Evolutionary conservation across 1,284 basidiomycete species (phyloP), one percentile per base, ranked within the genome.

Genomic region (Malassezia vespertilionis): DNA sequence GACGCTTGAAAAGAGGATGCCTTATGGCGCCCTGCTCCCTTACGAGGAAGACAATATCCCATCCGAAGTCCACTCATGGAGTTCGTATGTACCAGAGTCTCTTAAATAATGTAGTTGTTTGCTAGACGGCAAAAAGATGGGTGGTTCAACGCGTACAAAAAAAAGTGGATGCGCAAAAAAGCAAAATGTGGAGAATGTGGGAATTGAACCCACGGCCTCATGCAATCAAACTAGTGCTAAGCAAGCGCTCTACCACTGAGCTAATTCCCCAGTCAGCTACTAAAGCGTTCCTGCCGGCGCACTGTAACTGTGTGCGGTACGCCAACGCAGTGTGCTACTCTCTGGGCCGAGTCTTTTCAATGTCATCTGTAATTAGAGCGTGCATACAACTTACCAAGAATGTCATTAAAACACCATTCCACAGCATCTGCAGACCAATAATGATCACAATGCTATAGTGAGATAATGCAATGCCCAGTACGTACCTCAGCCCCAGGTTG

Each of bases 41-140:
- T 99, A 96, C 71, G 76, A 77, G 39, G 91, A 96, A 74, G 91
- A 88, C 33, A 80, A 77, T 49, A 84, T 93, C 63, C 91, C 91
- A n/a, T 77, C 82, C 9, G 91, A 96, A 73, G 90, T 97, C 12
- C 50, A 61, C 36, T 52, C 62, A 22, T 67, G 64, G 64, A 61
- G 57, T 48, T 53, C 58, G 34, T 67, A 58, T 41, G 62, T 67
- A n/a, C 56, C 55, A 27, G 48, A 58, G 33, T 53, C 37, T 33
- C 41, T 17, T 39, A 24, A 30, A 20, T 20, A 32, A 15, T 17
- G 2, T n/a, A 15, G 10, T 14, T n/a, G 21, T 27, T 37, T 14
- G 11, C 7, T 10, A 20, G 17, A 7, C 8, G 6, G 7, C 10
- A 7, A 8, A 14, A 10, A 8, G 10, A 22, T 10, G 22, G 9